Conservation (phyloP, 108 stramenopile genomes). For the Nitzschia sp. region DNA sequence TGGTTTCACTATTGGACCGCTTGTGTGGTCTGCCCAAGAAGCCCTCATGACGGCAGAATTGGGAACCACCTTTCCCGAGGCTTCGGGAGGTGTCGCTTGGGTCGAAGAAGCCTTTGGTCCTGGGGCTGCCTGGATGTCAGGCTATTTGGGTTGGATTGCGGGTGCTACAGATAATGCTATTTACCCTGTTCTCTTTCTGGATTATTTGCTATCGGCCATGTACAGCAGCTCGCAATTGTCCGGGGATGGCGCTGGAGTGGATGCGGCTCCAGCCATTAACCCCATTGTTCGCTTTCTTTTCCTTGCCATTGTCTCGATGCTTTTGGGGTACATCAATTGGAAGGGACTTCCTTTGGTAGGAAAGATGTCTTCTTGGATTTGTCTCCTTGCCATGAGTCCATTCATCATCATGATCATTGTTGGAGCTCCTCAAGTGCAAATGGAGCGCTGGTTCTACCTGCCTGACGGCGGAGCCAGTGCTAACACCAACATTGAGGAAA, state of each 20-base stretch:
- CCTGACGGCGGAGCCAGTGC: slow-evolving; percentile 39
- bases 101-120: slow-evolving; percentile 91
- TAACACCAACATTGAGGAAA: not conserved
- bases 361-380: slow-evolving; percentile 74
- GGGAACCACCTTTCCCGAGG: slow-evolving; percentile 85
- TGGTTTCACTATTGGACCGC: slow-evolving; percentile 77
- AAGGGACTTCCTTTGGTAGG: slow-evolving; percentile 87
- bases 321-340: slow-evolving; percentile 81
- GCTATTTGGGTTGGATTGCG: slow-evolving; percentile 86
- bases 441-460: slow-evolving; percentile 74
- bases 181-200: slow-evolving; percentile 80
- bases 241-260: slow-evolving; percentile 21
- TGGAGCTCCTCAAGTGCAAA: slow-evolving; percentile 70
- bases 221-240: slow-evolving; percentile 24
- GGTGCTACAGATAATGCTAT: slow-evolving; percentile 87
- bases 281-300: slow-evolving; percentile 42
- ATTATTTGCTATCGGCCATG: slow-evolving; percentile 54
- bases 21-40: slow-evolving; percentile 93
- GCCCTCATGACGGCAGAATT: slow-evolving; percentile 89
- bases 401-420: slow-evolving; percentile 80
- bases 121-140: slow-evolving; percentile 76
- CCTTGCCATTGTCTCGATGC: slow-evolving; percentile 50
- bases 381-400: slow-evolving; percentile 85
- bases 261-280: slow-evolving; percentile 7
- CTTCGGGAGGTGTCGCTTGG: slow-evolving; percentile 89